Evolutionary conservation across 352 stramenopile genomes (phyloP).

Genomic region (Phytophthora rubi): DNA sequence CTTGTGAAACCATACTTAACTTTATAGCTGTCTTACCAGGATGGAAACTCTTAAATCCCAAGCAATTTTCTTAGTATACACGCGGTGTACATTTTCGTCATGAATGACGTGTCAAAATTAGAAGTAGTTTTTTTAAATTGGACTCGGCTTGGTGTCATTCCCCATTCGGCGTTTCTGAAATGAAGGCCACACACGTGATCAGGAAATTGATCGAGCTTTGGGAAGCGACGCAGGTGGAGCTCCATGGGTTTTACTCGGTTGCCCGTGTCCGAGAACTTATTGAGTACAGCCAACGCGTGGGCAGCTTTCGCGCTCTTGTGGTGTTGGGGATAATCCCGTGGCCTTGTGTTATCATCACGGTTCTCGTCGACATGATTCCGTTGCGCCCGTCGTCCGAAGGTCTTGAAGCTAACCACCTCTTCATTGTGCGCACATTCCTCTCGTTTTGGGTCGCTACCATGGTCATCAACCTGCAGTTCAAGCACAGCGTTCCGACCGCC

Average conservation of each 20-base stretch:
- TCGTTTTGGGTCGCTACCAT: conserved; percentile 32
- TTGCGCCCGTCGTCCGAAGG: conserved; percentile 13
- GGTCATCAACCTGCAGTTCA: conserved; percentile 28
- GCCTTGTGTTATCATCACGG: conserved; percentile 24
- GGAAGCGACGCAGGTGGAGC: conserved; percentile 22
- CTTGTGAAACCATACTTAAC: too few relatives aligned
- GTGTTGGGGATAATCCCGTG: conserved; percentile 19
- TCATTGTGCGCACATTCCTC: conserved; percentile 23
- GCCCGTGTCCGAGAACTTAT: conserved; percentile 19
- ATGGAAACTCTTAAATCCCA: too few relatives aligned
- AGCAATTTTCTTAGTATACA: too few relatives aligned
- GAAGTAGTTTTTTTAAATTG: too few relatives aligned
- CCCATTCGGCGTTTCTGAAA: too few relatives aligned
- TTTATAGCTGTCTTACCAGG: too few relatives aligned
- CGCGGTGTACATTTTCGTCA: too few relatives aligned
- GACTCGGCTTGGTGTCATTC: too few relatives aligned
- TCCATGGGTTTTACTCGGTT: conserved; percentile 28
- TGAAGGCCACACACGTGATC: not conserved
- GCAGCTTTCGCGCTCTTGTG: conserved; percentile 1
- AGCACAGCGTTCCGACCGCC: conserved; percentile 27
- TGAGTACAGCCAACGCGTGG: conserved; percentile 9
- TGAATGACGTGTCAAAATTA: too few relatives aligned
- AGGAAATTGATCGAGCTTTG: conserved; percentile 9
- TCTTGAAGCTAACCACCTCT: conserved; percentile 7
- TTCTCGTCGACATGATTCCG: conserved; percentile 21